A percentile compares a stretch with the other conserved stretches of the same genome.
phyloP scores from a whole-genome alignment of 768 basidiomycete species.

The Leccinellum rugosiceps region DNA sequence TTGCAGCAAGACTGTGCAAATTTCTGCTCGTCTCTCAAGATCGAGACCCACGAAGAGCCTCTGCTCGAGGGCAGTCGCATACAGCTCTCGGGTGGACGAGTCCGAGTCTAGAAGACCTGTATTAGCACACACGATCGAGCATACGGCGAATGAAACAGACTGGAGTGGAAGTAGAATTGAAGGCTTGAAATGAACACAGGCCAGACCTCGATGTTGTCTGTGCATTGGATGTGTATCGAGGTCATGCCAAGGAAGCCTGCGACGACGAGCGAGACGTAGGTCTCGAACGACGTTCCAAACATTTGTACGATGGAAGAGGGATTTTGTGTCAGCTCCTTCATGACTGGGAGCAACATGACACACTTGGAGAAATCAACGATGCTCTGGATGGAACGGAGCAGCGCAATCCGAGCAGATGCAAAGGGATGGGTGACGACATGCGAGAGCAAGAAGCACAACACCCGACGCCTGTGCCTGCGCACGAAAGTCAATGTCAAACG shows the following conservation, averaged over 20 bases:
- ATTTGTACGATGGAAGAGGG: constrained; percentile 27
- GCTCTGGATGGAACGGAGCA: constrained; percentile 48
- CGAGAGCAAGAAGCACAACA: constrained; percentile 76
- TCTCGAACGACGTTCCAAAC: constrained; percentile 38
- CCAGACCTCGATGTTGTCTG: constrained; percentile 45
- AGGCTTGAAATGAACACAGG: constrained; percentile 43
- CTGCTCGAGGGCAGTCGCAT: constrained; percentile 45
- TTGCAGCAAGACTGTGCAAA: constrained; percentile 57
- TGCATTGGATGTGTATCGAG: constrained; percentile 43
- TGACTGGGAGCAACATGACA: constrained; percentile 55
- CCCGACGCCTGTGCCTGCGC: constrained; percentile 62
- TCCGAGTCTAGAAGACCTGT: constrained; percentile 35
- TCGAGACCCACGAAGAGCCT: constrained; percentile 56
- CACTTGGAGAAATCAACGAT: constrained; percentile 45
- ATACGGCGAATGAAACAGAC: constrained; percentile 32
- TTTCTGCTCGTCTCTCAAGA: constrained; percentile 49
- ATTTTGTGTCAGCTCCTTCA: constrained; percentile 39
- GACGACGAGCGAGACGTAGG: constrained; percentile 33
- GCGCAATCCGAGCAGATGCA: constrained; percentile 43
- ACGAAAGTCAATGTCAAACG: constrained; percentile 17
- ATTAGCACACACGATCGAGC: not conserved
- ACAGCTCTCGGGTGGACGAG: constrained; percentile 35
- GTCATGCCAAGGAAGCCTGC: constrained; percentile 53
- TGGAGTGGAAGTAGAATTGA: constrained; percentile 42
- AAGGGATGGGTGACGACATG: constrained; percentile 63